phyloP scores from a whole-genome alignment of 192 early-diverging fungal species.

The Endogone sp. region DNA sequence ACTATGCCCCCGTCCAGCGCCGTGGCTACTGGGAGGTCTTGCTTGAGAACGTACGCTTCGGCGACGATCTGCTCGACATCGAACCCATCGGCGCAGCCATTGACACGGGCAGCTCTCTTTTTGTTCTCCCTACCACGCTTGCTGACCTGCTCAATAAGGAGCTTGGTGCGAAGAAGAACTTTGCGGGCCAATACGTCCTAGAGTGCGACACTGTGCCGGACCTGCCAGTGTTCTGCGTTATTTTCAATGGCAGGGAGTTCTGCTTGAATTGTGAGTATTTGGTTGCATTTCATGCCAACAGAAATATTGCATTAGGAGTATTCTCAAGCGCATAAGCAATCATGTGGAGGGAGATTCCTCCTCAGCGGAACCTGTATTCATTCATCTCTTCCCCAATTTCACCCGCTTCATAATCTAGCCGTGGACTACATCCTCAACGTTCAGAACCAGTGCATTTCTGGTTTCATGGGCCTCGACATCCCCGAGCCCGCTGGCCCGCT shows the following conservation, averaged over 20 bases:
- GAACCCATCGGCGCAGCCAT: slow-evolving; percentile 75
- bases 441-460: slow-evolving; percentile 66
- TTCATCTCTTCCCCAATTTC: too few species aligned
- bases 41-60: slow-evolving; percentile 73
- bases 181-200: slow-evolving; percentile 78
- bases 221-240: slow-evolving; percentile 73
- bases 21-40: slow-evolving; percentile 99
- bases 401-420: too few species aligned
- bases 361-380: too few species aligned
- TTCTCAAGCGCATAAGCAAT: too few species aligned
- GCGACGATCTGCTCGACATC: slow-evolving; percentile 68
- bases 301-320: too few species aligned
- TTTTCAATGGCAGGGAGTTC: slow-evolving; percentile 52
- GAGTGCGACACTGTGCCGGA: slow-evolving; percentile 80
- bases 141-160: slow-evolving; percentile 86
- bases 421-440: slow-evolving; percentile 67
- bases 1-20: slow-evolving; percentile 83
- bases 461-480: slow-evolving; percentile 93
- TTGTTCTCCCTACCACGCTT: slow-evolving; percentile 70
- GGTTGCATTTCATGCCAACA: too few species aligned
- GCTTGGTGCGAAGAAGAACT: slow-evolving; percentile 93
- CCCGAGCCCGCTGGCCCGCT: slow-evolving; percentile 71
- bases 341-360: too few species aligned
- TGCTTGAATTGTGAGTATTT: slow-evolving; percentile 32
- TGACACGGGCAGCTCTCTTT: slow-evolving; percentile 88